Conservation (phyloP, 177 flowering plant species). For the Vitis hybrid region DNA sequence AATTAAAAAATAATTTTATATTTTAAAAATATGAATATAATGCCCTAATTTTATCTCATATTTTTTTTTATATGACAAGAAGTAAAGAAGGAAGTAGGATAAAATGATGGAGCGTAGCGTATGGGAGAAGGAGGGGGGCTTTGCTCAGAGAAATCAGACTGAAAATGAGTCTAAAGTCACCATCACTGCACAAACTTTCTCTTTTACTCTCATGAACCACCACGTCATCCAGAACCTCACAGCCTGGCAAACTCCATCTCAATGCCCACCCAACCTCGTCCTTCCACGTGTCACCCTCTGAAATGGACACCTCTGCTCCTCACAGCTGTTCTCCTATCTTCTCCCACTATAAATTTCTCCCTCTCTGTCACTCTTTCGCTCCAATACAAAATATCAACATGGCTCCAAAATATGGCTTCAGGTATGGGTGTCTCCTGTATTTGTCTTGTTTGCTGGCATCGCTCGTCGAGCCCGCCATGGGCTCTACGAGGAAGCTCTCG, state of each 20-base stretch:
- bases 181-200: background rate
- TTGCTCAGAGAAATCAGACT: too few species aligned
- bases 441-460: constrained; percentile 18
- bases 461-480: constrained; percentile 6
- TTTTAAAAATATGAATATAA: too few species aligned
- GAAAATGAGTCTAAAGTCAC: background rate
- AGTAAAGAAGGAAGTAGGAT: too few species aligned
- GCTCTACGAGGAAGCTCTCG: constrained; percentile 26
- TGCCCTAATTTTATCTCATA: too few species aligned
- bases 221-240: constrained; percentile 29
- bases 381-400: background rate
- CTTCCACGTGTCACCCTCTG: constrained; percentile 22
- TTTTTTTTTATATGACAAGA: too few species aligned
- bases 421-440: constrained; percentile 19
- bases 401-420: background rate
- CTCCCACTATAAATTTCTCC: constrained; percentile 20
- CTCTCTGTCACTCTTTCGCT: background rate
- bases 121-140: too few species aligned
- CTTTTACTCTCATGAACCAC: background rate
- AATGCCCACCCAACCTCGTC: constrained; percentile 12
- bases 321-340: constrained; percentile 41
- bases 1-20: too few species aligned
- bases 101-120: too few species aligned
- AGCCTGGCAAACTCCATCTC: constrained; percentile 27
- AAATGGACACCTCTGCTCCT: constrained; percentile 17